These are phyloP conservation scores for Gastroboletus turbinatus DNA, from an alignment of 1,284 basidiomycete genomes.

Conservation along the genomic window DNA sequence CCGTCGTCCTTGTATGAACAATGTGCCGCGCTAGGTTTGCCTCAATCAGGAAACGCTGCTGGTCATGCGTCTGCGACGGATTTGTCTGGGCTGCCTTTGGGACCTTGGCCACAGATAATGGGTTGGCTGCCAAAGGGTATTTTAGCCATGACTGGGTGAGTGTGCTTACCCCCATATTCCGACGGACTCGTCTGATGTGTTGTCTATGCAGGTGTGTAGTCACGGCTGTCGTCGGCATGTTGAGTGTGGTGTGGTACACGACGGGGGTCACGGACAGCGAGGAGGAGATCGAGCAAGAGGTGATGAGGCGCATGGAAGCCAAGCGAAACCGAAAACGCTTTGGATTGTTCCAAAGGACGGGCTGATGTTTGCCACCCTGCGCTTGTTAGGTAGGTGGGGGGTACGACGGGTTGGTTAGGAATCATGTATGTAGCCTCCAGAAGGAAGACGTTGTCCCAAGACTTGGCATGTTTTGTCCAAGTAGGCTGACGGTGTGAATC, in stretches of 20 bases:
- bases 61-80: constrained; percentile 66
- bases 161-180: neutral
- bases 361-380: constrained; percentile 2
- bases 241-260: constrained; percentile 81
- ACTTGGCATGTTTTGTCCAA: neutral
- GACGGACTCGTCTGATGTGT: neutral
- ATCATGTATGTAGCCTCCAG: neutral
- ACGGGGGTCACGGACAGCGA: constrained; percentile 67
- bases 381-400: neutral
- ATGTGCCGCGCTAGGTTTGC: constrained; percentile 61
- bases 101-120: constrained; percentile 67
- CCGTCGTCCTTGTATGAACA: constrained; percentile 66
- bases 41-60: constrained; percentile 77
- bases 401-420: neutral
- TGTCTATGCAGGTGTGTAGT: constrained; percentile 60
- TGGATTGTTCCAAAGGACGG: constrained; percentile 23
- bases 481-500: neutral
- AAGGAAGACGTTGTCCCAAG: no score
- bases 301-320: constrained; percentile 49
- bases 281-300: constrained; percentile 76
- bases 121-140: constrained; percentile 85
- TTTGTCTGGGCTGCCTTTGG: constrained; percentile 58
- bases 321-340: constrained; percentile 49
- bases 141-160: constrained; percentile 77
- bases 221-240: constrained; percentile 80